phyloP scores from a whole-genome alignment of 2,329 filamentous ascomycete species.

The Sporothrix phasma region DNA sequence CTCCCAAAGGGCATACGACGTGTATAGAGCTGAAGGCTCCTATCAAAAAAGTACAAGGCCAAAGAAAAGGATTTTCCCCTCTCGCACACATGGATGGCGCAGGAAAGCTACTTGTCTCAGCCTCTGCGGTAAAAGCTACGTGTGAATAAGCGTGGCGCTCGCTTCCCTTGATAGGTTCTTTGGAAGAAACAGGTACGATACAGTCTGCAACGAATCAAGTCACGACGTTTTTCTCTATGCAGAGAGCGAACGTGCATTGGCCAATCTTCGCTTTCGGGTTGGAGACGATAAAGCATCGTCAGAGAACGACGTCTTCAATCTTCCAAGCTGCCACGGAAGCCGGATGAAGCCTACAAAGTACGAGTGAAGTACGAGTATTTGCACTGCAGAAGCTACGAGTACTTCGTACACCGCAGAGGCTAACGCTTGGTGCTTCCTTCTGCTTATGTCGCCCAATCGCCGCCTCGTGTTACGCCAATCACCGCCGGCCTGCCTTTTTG shows the following conservation, averaged over 20 bases:
- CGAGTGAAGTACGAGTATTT: no score
- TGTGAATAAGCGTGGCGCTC: not conserved
- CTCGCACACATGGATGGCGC: not conserved
- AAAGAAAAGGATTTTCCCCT: no score
- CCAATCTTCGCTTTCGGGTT: no score
- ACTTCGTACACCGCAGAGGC: not conserved
- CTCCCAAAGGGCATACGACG: no score
- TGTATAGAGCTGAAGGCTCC: no score
- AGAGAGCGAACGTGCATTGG: no score
- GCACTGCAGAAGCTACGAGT: no score
- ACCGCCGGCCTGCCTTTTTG: conserved; percentile 4
- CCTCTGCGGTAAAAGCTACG: not conserved
- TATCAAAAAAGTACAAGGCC: no score
- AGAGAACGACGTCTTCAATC: no score
- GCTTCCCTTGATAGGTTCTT: not conserved
- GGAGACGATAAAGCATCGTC: no score
- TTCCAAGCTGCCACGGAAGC: not conserved
- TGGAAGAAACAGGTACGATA: not conserved
- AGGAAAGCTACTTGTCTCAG: not conserved
- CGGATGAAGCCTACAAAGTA: not conserved
- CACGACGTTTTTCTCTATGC: not conserved
- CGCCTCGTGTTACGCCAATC: conserved; percentile 4
- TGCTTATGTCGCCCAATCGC: conserved; percentile 3
- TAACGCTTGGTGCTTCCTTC: not conserved
- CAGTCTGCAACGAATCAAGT: not conserved